These are phyloP conservation scores for Solanum chilense DNA, from an alignment of 257 asterid genomes.

Conservation along the genomic window DNA sequence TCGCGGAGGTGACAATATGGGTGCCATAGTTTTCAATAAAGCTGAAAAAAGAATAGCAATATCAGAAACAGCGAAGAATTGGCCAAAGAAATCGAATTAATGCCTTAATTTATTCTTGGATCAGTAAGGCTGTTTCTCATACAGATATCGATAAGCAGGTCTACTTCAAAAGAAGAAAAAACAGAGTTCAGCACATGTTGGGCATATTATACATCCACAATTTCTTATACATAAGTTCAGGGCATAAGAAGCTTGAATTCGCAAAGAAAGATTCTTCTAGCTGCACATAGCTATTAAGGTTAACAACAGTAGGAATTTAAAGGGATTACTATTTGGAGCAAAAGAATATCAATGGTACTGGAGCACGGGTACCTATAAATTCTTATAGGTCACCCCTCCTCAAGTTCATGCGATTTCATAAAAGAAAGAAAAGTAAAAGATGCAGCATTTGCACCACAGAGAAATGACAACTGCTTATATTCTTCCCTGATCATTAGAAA, in stretches of 20 bases:
- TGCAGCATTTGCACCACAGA: neutral
- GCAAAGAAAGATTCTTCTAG: neutral
- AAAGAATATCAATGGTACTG: neutral
- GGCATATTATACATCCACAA: neutral
- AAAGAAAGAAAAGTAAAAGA: neutral
- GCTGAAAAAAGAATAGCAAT: conserved; percentile 40
- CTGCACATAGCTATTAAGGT: neutral
- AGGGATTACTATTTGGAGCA: neutral
- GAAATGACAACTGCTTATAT: neutral
- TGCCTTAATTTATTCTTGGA: neutral
- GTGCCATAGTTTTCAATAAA: conserved; percentile 96
- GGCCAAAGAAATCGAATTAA: neutral
- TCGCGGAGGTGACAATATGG: conserved; percentile 88
- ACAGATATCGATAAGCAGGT: neutral
- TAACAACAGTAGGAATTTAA: neutral
- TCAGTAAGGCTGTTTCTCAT: neutral
- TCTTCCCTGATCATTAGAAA: neutral
- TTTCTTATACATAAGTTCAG: neutral
- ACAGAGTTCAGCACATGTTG: neutral
- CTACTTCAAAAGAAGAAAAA: neutral
- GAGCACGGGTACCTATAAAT: neutral
- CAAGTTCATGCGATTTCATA: neutral
- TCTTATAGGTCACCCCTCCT: neutral
- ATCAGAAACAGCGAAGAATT: conserved; percentile 4
- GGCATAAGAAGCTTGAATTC: neutral